Base-by-base conservation (phyloP, 805 yeast genomes). In the Barnettozyma sp. region DNA sequence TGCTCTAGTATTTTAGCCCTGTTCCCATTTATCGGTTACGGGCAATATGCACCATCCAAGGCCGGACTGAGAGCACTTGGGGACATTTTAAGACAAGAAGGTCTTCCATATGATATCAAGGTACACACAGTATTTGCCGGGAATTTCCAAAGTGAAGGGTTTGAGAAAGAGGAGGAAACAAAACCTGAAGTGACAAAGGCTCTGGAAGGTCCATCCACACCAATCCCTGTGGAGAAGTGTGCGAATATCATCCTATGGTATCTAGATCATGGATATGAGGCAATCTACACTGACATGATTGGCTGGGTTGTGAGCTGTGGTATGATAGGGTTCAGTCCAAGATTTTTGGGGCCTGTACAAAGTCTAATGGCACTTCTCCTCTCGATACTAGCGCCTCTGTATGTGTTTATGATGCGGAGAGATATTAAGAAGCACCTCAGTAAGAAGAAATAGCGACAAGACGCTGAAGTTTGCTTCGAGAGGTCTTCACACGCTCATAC, bases 1-100 rank as follows among this genome's bases (percentile, higher is more conserved):
- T 79, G 71, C 49, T 82, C 95, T 0, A 84, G 95, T 3, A 82
- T 78, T 4, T 75, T 81, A 8, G 87, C 94, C 3, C 76, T 81
- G 45, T 90, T 75, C 63, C 86, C 96, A 5, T 81, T 90, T 52
- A 82, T 86, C 29, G 99, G 99, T 0, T 92, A 92, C 55, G 71
- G 78, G 1, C 90, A 85, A 49, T 92, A 92, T 54, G 88, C 92
- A 0, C 98, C 99, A 1, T 58, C 78, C 45, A 92, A 92, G 55
- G 80, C 85, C 0, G 95, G 96, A 0, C 56, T 90, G 12, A 70
- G 83, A 49, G 65, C 94, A 0, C 62, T 92, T 11, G 78, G 87
- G 0, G 82, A 82, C 33, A 65, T 82, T 6, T 59, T 92, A 36
- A 75, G 96, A 43, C 96, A 88, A 47, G 99, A 92, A 55, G 66